Base-by-base conservation (phyloP, 2,329 filamentous ascomycete species). In the Metarhizium rileyi region DNA sequence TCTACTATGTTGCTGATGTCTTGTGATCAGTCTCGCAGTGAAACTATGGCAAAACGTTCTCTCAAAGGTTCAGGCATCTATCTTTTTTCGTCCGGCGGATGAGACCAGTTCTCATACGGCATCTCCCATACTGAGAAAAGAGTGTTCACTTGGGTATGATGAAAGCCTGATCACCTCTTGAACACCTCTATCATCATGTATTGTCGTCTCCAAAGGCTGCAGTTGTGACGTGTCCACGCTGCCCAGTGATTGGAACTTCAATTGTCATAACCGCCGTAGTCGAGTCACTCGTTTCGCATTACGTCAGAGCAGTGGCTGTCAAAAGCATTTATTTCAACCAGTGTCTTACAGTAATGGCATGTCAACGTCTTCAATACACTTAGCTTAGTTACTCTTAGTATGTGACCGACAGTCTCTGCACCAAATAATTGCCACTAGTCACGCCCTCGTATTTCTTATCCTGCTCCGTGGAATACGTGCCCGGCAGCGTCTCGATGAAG, bases 381-480 rank as follows among this genome's bases (percentile, higher is more conserved):
- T 10, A 33, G 30, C 10, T 16, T n/a, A n/a, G n/a, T n/a, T 16
- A 33, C 9, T 16, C 12, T 33, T 52, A 84, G 59, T 87, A 81
- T 4, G 90, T 96, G 14, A 86, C 84, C 5, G 82, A 75, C 62
- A 96, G 67, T 55, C 90, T 81, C 70, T 85, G 80, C 8, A 87
- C 80, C 44, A 96, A 67, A 62, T 95, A 96, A 14, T 93, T 80
- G 2, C 88, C 87, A 57, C 84, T 86, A 51, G 83, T 87, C 57
- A 95, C 83, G 1, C 78, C 81, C 30, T 77, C 69, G 60, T 95
- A 95, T 69, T 90, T 93, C 72, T 86, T 91, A 40, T 85, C 80
- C 50, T 71, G 69, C 52, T 84, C 75, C 3, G 65, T 63, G 1
- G 66, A 70, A 61, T 80, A 91, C 0, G 89, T 95, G 0, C 87